Percentiles rank a stretch among this genome's conserved stretches.
These are phyloP conservation scores for Penicillium sp. DNA, from an alignment of 2,329 filamentous ascomycete genomes.

Conservation along the genomic window DNA sequence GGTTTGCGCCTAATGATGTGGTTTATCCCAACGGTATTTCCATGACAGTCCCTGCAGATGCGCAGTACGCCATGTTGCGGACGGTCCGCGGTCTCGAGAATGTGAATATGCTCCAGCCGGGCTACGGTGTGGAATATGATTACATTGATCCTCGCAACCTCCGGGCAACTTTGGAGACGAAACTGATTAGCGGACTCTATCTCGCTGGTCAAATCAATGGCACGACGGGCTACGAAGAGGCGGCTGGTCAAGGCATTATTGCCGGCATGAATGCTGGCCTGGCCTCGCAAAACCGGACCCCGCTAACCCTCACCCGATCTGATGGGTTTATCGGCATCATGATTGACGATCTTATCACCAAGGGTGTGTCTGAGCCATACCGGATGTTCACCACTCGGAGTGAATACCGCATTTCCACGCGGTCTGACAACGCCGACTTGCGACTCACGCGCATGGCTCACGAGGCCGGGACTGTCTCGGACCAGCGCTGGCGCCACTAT, in stretches of 20 bases:
- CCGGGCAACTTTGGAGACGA: slow-evolving; percentile 86
- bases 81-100: slow-evolving; percentile 85
- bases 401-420: slow-evolving; percentile 88
- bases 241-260: slow-evolving; percentile 84
- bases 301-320: slow-evolving; percentile 66
- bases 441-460: slow-evolving; percentile 76
- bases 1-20: slow-evolving; percentile 72
- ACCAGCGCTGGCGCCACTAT: slow-evolving; percentile 69
- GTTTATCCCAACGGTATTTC: slow-evolving; percentile 96
- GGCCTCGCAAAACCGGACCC: slow-evolving; percentile 59
- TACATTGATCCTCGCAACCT: slow-evolving; percentile 92
- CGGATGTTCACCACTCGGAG: slow-evolving; percentile 96
- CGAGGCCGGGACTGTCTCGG: slow-evolving; percentile 69
- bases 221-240: slow-evolving; percentile 96
- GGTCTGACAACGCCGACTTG: slow-evolving; percentile 88
- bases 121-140: slow-evolving; percentile 97
- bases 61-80: slow-evolving; percentile 76
- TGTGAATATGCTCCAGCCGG: slow-evolving; percentile 85
- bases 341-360: slow-evolving; percentile 96
- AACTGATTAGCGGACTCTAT: slow-evolving; percentile 80
- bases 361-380: slow-evolving; percentile 94
- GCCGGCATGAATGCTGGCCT: slow-evolving; percentile 92
- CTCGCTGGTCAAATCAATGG: slow-evolving; percentile 97
- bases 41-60: slow-evolving; percentile 89
- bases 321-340: slow-evolving; percentile 98